phyloP scores from a whole-genome alignment of 2,329 filamentous ascomycete species.

The Cordyceps fumosorosea region DNA sequence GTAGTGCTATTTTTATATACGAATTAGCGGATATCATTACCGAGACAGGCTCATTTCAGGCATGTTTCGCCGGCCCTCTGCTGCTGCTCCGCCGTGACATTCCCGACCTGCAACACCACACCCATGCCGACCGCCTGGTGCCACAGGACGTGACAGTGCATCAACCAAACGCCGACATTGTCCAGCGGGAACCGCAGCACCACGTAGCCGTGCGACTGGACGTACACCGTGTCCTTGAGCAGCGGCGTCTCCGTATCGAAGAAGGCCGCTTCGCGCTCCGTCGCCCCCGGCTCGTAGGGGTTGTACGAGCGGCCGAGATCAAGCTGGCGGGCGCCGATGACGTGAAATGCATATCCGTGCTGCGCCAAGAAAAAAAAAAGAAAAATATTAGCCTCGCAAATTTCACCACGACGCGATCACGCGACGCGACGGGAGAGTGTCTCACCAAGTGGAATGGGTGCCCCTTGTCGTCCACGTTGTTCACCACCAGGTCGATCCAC shows the following conservation, averaged over 20 bases:
- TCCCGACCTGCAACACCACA: slow-evolving; percentile 23
- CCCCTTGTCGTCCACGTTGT: slow-evolving; percentile 42
- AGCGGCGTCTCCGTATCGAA: slow-evolving; percentile 20
- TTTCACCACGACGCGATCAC: too few relatives aligned
- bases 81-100: not conserved
- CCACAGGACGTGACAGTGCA: slow-evolving; percentile 33
- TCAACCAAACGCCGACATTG: slow-evolving; percentile 31
- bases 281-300: not conserved
- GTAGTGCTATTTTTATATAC: too few relatives aligned
- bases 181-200: slow-evolving; percentile 28
- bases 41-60: not conserved
- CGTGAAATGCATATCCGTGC: slow-evolving; percentile 17
- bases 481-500: slow-evolving; percentile 43
- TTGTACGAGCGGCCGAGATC: slow-evolving; percentile 11
- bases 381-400: too few relatives aligned
- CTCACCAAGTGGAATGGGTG: slow-evolving; percentile 44
- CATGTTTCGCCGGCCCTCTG: slow-evolving; percentile 1
- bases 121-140: slow-evolving; percentile 36
- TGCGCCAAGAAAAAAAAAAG: not conserved
- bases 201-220: slow-evolving; percentile 29
- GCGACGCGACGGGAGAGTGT: not conserved
- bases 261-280: not conserved
- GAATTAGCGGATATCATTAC: too few relatives aligned
- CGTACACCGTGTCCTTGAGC: slow-evolving; percentile 29
- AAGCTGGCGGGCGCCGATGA: slow-evolving; percentile 12